A percentile compares a stretch with the other conserved stretches of the same genome.
Conservation (phyloP, 2,329 filamentous ascomycete species). For the Periconia digitata region DNA sequence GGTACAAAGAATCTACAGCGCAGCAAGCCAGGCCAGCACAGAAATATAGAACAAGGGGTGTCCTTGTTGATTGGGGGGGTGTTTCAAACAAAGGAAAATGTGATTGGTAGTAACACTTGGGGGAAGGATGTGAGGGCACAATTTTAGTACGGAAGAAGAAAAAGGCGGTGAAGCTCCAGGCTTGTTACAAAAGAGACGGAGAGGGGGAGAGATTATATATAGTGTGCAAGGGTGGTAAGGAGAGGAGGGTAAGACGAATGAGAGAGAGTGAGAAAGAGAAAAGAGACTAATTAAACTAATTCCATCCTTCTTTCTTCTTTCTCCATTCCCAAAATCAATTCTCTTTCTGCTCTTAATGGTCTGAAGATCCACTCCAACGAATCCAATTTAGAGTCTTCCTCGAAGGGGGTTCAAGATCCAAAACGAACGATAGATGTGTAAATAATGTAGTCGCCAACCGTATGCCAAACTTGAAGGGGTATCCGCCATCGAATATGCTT, state of each 20-base stretch:
- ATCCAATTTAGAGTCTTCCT: background rate
- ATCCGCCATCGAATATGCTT: constrained; percentile 28
- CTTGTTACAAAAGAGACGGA: background rate
- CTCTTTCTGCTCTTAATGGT: background rate
- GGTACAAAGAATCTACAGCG: no score
- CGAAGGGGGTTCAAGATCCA: background rate
- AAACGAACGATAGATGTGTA: constrained; percentile 6
- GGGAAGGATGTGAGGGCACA: no score
- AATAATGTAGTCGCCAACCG: constrained; percentile 30
- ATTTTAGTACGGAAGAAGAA: no score
- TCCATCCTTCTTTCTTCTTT: background rate
- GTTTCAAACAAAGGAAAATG: no score
- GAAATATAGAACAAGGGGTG: no score
- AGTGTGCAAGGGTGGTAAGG: no score
- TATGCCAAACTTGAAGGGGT: constrained; percentile 33
- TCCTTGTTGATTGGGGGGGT: no score
- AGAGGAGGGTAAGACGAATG: no score
- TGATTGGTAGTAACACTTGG: no score
- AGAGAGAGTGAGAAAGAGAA: background rate
- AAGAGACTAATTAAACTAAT: background rate
- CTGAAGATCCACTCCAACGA: no score
- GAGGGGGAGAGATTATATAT: background rate
- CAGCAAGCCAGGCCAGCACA: no score
- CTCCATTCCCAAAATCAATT: background rate
- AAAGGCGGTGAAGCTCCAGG: no score